These are phyloP conservation scores for Populus hybrid DNA, from an alignment of 441 rosid genomes.

Conservation along the genomic window DNA sequence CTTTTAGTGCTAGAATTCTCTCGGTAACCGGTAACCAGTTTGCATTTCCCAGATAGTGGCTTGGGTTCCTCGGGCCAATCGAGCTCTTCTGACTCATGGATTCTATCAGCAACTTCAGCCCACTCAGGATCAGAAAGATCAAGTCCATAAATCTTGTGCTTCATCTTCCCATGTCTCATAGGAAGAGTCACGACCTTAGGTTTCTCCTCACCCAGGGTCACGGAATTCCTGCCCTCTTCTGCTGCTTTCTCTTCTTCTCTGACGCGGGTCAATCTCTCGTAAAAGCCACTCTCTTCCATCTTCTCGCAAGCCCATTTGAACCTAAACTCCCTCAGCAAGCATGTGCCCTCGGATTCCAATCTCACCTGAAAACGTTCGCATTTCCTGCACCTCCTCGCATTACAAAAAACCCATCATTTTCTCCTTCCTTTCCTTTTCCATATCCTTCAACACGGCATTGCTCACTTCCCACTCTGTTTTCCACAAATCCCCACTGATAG, in stretches of 20 bases:
- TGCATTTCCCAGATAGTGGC: conserved; percentile 66
- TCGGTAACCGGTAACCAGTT: conserved; percentile 40
- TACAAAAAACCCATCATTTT: conserved; percentile 74
- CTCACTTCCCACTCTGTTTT: conserved; percentile 82
- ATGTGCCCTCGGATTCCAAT: conserved; percentile 80
- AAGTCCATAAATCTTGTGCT: conserved; percentile 84
- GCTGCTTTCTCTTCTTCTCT: conserved; percentile 30
- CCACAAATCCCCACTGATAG: conserved; percentile 78
- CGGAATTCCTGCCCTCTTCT: conserved; percentile 25
- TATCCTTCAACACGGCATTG: conserved; percentile 67
- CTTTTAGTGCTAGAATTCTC: conserved; percentile 56
- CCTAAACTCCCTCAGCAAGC: conserved; percentile 79
- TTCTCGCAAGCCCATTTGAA: conserved; percentile 86
- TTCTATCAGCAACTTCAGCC: conserved; percentile 56
- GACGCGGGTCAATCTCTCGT: conserved; percentile 41
- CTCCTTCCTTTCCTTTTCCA: conserved; percentile 79
- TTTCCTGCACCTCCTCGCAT: conserved; percentile 67
- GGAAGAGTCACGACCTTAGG: conserved; percentile 55
- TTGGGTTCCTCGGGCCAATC: conserved; percentile 67
- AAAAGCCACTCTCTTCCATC: conserved; percentile 83
- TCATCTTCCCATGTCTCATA: conserved; percentile 76
- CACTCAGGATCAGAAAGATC: conserved; percentile 76
- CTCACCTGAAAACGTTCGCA: conserved; percentile 86
- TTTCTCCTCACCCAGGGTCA: conserved; percentile 31
- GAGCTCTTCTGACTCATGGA: conserved; percentile 55